phyloP scores from a whole-genome alignment of 2,329 filamentous ascomycete genomes.

The Teratosphaeria viscida region DNA sequence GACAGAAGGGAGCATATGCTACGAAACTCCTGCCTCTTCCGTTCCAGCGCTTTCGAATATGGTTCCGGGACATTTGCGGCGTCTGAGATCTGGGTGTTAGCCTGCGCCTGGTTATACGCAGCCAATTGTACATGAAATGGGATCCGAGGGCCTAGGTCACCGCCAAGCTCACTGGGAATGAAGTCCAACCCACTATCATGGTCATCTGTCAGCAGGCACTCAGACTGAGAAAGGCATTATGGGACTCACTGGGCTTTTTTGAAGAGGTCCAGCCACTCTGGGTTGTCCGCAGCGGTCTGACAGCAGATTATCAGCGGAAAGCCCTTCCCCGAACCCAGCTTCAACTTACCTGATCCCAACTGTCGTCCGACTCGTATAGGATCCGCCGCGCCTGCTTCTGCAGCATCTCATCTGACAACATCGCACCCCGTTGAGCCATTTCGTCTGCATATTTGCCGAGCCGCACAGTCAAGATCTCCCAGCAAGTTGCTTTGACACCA shows the following conservation, averaged over 20 bases:
- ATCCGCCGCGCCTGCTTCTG: slow-evolving; percentile 38
- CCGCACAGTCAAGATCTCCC: slow-evolving; percentile 39
- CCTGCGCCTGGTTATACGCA: slow-evolving; percentile 19
- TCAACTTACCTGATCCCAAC: slow-evolving; percentile 28
- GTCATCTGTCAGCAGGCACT: no score
- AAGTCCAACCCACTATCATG: slow-evolving; percentile 25
- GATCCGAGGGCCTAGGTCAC: slow-evolving; percentile 26
- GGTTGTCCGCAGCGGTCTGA: slow-evolving; percentile 29
- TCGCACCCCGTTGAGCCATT: slow-evolving; percentile 27
- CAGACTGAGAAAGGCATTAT: no score
- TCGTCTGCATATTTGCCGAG: slow-evolving; percentile 36
- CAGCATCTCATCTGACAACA: slow-evolving; percentile 40
- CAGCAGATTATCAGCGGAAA: slow-evolving; percentile 28
- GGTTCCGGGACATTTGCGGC: slow-evolving; percentile 7
- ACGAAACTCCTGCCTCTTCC: slow-evolving; percentile 7
- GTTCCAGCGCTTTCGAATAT: slow-evolving; percentile 6
- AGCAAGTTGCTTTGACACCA: slow-evolving; percentile 30
- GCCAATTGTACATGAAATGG: slow-evolving; percentile 23
- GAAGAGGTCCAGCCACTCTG: slow-evolving; percentile 39
- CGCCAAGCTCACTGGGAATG: slow-evolving; percentile 23
- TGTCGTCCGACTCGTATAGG: slow-evolving; percentile 38
- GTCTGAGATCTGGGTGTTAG: slow-evolving; percentile 4
- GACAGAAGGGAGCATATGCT: slow-evolving; percentile 13
- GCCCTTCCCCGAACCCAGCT: slow-evolving; percentile 32
- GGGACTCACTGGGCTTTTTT: slow-evolving; percentile 32